A percentile compares a stretch with the other conserved stretches of the same genome.
phyloP scores from a whole-genome alignment of 2,329 filamentous ascomycete genomes.

The Fusarium sambucinum region DNA sequence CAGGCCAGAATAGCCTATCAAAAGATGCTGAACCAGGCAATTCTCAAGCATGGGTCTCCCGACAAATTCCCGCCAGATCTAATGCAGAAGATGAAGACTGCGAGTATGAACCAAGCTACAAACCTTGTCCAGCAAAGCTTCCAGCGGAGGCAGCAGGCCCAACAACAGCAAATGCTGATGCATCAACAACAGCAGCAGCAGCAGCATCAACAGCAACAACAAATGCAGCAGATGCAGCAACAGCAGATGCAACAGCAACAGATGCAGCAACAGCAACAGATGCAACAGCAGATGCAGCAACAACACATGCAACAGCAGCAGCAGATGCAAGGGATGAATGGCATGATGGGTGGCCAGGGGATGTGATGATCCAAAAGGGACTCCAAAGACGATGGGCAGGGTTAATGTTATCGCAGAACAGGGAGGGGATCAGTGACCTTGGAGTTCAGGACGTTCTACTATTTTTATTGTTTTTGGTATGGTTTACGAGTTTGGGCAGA shows the following conservation, averaged over 20 bases:
- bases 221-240: slow-evolving; percentile 48
- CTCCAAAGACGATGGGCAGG: slow-evolving; percentile 12
- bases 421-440: slow-evolving; percentile 17
- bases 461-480: slow-evolving; percentile 31
- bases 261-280: slow-evolving; percentile 45
- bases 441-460: slow-evolving; percentile 41
- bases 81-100: slow-evolving; percentile 59
- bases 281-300: slow-evolving; percentile 43
- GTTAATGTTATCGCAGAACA: slow-evolving; percentile 21
- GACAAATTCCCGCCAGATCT: slow-evolving; percentile 62
- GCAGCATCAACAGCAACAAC: slow-evolving; percentile 45
- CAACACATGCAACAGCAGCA: slow-evolving; percentile 21
- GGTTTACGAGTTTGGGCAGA: slow-evolving; percentile 42
- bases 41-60: slow-evolving; percentile 55
- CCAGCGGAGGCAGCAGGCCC: slow-evolving; percentile 42
- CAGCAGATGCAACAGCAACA: slow-evolving; percentile 45
- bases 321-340: slow-evolving; percentile 50
- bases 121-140: slow-evolving; percentile 51
- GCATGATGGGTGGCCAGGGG: slow-evolving; percentile 66
- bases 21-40: slow-evolving; percentile 52
- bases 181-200: slow-evolving; percentile 50
- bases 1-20: slow-evolving; percentile 55
- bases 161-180: slow-evolving; percentile 46
- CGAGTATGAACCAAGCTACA: slow-evolving; percentile 57
- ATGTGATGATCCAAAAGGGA: slow-evolving; percentile 53